Conservation (phyloP, 352 stramenopile species). For the Globisporangium cylindrosporum region DNA sequence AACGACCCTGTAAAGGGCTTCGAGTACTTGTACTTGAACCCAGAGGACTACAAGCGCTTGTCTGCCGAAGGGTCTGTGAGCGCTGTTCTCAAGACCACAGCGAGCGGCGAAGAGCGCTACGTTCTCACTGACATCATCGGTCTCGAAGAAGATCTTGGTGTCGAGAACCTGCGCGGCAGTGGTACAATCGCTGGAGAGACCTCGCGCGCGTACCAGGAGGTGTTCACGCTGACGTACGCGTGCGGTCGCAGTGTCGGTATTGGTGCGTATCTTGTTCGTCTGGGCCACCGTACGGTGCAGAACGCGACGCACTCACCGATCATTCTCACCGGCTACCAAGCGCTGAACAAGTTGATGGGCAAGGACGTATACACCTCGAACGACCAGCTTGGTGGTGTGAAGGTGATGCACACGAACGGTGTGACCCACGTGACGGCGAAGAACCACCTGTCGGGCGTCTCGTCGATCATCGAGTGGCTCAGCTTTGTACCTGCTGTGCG, state of each 20-base stretch:
- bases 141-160: slow-evolving; percentile 96
- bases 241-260: slow-evolving; percentile 99
- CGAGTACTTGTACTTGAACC: slow-evolving; percentile 97
- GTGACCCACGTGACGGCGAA: slow-evolving; percentile 97
- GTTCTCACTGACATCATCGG: slow-evolving; percentile 98
- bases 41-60: slow-evolving; percentile 93
- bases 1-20: slow-evolving; percentile 97
- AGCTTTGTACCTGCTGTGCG: slow-evolving; percentile 96
- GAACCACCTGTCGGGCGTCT: slow-evolving; percentile 96
- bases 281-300: slow-evolving; percentile 99
- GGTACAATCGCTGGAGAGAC: slow-evolving; percentile 99
- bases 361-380: slow-evolving; percentile 99
- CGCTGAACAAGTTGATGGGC: slow-evolving; percentile 99
- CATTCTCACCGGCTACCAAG: slow-evolving; percentile 99
- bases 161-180: slow-evolving; percentile 99
- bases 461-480: slow-evolving; percentile 97
- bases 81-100: slow-evolving; percentile 62
- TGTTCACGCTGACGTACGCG: slow-evolving; percentile 99
- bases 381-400: slow-evolving; percentile 98
- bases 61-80: slow-evolving; percentile 90
- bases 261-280: slow-evolving; percentile 98
- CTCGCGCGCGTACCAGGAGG: slow-evolving; percentile 96
- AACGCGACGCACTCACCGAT: slow-evolving; percentile 97
- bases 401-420: slow-evolving; percentile 99
- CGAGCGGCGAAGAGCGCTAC: slow-evolving; percentile 85